phyloP scores from a whole-genome alignment of 805 yeast genomes.

The Millerozyma miso region DNA sequence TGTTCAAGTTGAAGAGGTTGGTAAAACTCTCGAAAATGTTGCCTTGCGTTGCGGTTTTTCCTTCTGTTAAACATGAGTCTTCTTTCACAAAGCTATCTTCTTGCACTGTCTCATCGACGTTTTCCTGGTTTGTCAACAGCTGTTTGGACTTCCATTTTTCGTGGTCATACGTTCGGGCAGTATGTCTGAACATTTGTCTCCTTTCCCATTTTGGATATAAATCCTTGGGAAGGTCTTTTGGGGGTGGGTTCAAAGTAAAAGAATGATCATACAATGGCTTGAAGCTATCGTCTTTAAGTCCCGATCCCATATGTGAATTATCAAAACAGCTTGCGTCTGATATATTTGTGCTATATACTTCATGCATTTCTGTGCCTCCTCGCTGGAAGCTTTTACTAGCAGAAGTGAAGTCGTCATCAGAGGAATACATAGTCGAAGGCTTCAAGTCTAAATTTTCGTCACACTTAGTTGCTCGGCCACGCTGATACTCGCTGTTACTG shows the following conservation, averaged over 20 bases:
- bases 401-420: not conserved
- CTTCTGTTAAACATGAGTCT: not conserved
- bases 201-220: conserved; percentile 16
- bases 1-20: conserved; percentile 1
- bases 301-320: not conserved
- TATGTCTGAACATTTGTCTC: conserved; percentile 14
- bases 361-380: not conserved
- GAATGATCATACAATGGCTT: conserved; percentile 9
- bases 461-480: not conserved
- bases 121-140: conserved; percentile 3
- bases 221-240: conserved; percentile 9
- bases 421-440: not conserved
- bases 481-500: not conserved
- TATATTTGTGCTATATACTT: not conserved
- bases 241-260: conserved; percentile 9
- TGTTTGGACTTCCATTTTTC: conserved; percentile 6
- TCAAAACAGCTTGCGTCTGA: not conserved
- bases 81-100: not conserved
- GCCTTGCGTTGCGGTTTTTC: not conserved
- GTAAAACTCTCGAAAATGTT: conserved; percentile 1
- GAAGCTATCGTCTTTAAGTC: not conserved
- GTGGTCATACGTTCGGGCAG: conserved; percentile 8
- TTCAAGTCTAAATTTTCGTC: not conserved
- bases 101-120: not conserved
- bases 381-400: not conserved